These are phyloP conservation scores for Starmerella floris DNA, from an alignment of 805 yeast species.

Conservation along the genomic window DNA sequence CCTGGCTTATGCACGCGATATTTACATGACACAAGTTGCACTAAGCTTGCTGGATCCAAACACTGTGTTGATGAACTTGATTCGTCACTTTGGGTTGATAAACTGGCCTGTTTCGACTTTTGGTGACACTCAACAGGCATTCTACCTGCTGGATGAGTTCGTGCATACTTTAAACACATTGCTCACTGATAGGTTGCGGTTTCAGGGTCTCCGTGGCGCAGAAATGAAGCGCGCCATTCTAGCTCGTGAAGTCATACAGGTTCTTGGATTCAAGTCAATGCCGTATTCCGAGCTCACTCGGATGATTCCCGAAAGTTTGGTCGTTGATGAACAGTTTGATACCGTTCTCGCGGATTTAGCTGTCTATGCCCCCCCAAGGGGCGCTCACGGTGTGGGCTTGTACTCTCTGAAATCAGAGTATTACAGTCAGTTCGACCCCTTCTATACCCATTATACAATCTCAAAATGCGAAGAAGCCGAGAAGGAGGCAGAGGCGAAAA, in stretches of 20 bases:
- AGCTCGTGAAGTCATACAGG: constrained; percentile 63
- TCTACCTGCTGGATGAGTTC: constrained; percentile 69
- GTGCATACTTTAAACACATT: constrained; percentile 52
- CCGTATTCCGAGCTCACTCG: constrained; percentile 56
- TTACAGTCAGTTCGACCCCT: constrained; percentile 57
- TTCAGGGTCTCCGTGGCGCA: constrained; percentile 37
- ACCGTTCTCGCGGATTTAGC: constrained; percentile 44
- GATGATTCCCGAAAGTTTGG: constrained; percentile 62
- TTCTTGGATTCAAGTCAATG: constrained; percentile 62
- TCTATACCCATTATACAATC: constrained; percentile 60
- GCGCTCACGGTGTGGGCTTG: constrained; percentile 44
- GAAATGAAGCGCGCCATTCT: constrained; percentile 41
- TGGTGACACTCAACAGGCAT: constrained; percentile 31
- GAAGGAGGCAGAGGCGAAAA: constrained; percentile 40
- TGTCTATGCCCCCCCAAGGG: constrained; percentile 47
- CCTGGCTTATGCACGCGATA: constrained; percentile 65
- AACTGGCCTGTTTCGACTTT: constrained; percentile 41
- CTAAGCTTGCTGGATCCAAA: constrained; percentile 46
- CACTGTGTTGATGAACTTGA: constrained; percentile 41
- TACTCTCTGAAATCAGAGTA: constrained; percentile 52
- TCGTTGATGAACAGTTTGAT: constrained; percentile 63
- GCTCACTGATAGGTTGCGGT: constrained; percentile 51
- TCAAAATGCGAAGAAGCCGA: constrained; percentile 79
- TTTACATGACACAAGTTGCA: constrained; percentile 52
- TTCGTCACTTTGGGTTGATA: constrained; percentile 56